A percentile compares a stretch with the other conserved stretches of the same genome.
phyloP scores from a whole-genome alignment of 2,329 filamentous ascomycete species.

The Nannizzia gypsea region DNA sequence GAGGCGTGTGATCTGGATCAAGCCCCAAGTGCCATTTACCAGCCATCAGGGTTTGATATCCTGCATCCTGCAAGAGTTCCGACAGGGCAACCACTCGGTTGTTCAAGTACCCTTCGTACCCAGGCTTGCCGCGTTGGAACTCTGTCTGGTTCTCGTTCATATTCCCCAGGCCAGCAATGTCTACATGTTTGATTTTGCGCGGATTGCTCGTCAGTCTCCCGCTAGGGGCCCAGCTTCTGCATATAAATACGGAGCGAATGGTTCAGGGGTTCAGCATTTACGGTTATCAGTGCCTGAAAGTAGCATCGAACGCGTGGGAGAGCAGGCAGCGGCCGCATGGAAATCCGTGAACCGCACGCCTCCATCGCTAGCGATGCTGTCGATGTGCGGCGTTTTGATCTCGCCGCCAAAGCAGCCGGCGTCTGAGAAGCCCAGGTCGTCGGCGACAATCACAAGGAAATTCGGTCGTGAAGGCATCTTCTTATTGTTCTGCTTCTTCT shows the following conservation, averaged over 20 bases:
- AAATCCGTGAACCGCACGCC: constrained; percentile 52
- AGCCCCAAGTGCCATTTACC: constrained; percentile 55
- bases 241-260: constrained; percentile 16
- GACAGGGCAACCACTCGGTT: constrained; percentile 47
- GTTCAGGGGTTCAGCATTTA: constrained; percentile 17
- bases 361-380: constrained; percentile 41
- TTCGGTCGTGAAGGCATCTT: constrained; percentile 32
- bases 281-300: constrained; percentile 54
- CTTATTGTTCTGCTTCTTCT: no score
- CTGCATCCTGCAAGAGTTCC: constrained; percentile 46
- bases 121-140: constrained; percentile 46
- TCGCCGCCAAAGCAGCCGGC: constrained; percentile 49
- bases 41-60: constrained; percentile 50
- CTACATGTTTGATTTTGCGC: constrained; percentile 7
- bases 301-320: constrained; percentile 54
- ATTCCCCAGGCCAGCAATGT: constrained; percentile 44
- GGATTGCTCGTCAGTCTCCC: not conserved
- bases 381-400: constrained; percentile 49
- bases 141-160: constrained; percentile 45
- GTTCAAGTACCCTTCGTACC: constrained; percentile 54
- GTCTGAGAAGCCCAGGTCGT: constrained; percentile 51
- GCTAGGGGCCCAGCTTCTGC: not conserved
- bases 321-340: constrained; percentile 54
- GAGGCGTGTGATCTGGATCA: constrained; percentile 45
- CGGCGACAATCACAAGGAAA: constrained; percentile 48